Base-by-base conservation (phyloP, 2,329 filamentous ascomycete species). In the Hymenoscyphus fraxineus region DNA sequence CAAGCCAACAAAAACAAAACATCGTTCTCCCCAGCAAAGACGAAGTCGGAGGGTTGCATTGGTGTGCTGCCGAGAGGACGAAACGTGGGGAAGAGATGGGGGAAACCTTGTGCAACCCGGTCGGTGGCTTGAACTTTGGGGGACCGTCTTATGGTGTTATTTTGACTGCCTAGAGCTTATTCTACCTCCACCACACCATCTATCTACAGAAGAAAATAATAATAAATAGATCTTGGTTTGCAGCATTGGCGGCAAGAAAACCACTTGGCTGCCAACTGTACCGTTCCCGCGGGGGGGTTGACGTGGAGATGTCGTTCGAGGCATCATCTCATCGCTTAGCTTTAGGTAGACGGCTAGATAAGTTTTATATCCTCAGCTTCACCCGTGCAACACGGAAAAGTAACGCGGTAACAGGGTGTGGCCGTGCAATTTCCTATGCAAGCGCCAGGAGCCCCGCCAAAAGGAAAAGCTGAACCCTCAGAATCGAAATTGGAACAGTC, bases 401-500 rank as follows among this genome's bases (percentile, higher is more conserved):
- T 27, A 51, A 51, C 22, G 9, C n/a, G 44, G 19, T 19, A 51
- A 51, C 19, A 51, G 44, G 22, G 44, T 51, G 44, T 51, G 44
- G 44, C 44, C 44, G 44, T 51, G n/a, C 44, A 51, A 51, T 51
- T 51, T 51, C 44, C n/a, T 51, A 51, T 51, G n/a, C 44, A 51
- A 51, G 44, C 44, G 44, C 44, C 44, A 51, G 44, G 44, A 51
- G 19, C 44, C 41, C 22, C 12, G 19, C 44, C 44, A 47, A 19
- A 47, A 47, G 19, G 44, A 19, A 27, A 51, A 51, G 44, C 44
- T 51, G 44, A 51, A 51, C 19, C 35, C 6, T 35, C 1, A 51
- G n/a, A 9, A 51, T 51, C 27, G n/a, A 51, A 51, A 51, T 51
- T 51, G 19, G 44, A 51, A 22, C 44, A 51, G 44, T 51, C 44